These are phyloP conservation scores for Amborella trichopoda DNA, from an alignment of 164 flowering plant species.

Conservation along the genomic window DNA sequence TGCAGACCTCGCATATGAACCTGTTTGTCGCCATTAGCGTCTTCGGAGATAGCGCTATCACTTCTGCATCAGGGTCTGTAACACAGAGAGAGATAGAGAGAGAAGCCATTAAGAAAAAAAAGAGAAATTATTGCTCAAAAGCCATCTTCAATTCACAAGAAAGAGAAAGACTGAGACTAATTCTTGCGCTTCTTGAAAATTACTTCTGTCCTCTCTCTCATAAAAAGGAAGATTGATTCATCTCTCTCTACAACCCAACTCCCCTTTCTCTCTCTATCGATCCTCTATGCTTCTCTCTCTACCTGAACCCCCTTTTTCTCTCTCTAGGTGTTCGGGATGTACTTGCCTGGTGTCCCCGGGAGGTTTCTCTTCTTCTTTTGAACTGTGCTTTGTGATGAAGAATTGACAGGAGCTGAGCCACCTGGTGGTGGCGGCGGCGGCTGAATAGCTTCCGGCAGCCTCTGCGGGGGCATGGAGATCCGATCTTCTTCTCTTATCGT, in stretches of 20 bases:
- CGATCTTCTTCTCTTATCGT: not conserved
- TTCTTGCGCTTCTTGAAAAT: not conserved
- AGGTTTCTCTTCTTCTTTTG: slow-evolving; percentile 64
- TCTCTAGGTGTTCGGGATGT: too few species aligned
- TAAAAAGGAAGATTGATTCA: not conserved
- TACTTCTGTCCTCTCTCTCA: not conserved
- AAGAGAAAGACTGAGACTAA: not conserved
- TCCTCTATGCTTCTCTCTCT: too few species aligned
- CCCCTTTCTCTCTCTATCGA: too few species aligned
- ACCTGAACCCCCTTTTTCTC: too few species aligned
- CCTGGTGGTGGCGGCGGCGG: too few species aligned
- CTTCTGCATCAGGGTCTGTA: slow-evolving; percentile 87
- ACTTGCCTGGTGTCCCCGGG: slow-evolving; percentile 81
- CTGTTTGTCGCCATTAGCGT: slow-evolving; percentile 93
- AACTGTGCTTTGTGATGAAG: slow-evolving; percentile 22
- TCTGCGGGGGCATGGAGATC: too few species aligned
- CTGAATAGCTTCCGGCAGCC: too few species aligned
- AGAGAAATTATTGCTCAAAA: not conserved
- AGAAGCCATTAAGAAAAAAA: slow-evolving; percentile 1
- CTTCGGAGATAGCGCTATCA: slow-evolving; percentile 84
- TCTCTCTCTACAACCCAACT: slow-evolving; percentile 7
- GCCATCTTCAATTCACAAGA: not conserved
- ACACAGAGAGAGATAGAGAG: slow-evolving; percentile 7
- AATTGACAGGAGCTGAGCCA: not conserved
- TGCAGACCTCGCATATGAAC: slow-evolving; percentile 92